These are phyloP conservation scores for Naganishia sp. DNA, from an alignment of 1,284 basidiomycete species.

Conservation along the genomic window DNA sequence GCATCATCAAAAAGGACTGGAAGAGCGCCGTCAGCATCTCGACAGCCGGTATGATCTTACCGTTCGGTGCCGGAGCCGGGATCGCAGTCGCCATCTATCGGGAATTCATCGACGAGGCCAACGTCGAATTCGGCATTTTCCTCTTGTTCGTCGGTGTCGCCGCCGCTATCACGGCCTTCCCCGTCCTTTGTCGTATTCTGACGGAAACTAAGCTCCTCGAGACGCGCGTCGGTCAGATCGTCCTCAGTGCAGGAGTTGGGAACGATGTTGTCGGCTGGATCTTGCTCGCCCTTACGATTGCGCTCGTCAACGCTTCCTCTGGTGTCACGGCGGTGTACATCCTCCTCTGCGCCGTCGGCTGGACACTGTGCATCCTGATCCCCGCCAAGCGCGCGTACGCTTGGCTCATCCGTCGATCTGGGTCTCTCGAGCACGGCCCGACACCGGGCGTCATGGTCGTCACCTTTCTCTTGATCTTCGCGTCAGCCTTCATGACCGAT, in stretches of 20 bases:
- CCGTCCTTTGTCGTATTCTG: conserved; percentile 77
- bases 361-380: conserved; percentile 76
- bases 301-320: conserved; percentile 73
- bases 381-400: conserved; percentile 64
- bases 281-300: conserved; percentile 75
- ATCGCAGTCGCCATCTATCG: conserved; percentile 79
- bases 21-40: conserved; percentile 64
- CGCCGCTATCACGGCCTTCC: conserved; percentile 90
- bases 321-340: conserved; percentile 73
- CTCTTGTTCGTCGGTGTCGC: conserved; percentile 90
- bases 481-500: conserved; percentile 82
- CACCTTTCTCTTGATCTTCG: conserved; percentile 71
- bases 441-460: conserved; percentile 76
- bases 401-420: conserved; percentile 75
- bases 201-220: conserved; percentile 71
- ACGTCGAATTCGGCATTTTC: conserved; percentile 76
- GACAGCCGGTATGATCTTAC: conserved; percentile 67
- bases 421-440: conserved; percentile 72
- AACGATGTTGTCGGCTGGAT: conserved; percentile 76
- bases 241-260: conserved; percentile 88
- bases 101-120: conserved; percentile 66
- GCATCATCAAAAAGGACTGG: conserved; percentile 74
- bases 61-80: conserved; percentile 81
- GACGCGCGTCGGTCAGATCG: conserved; percentile 89
- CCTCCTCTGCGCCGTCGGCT: conserved; percentile 77